Evolutionary conservation across 306 rosid genomes (phyloP).

Genomic region (Rosa persica): DNA sequence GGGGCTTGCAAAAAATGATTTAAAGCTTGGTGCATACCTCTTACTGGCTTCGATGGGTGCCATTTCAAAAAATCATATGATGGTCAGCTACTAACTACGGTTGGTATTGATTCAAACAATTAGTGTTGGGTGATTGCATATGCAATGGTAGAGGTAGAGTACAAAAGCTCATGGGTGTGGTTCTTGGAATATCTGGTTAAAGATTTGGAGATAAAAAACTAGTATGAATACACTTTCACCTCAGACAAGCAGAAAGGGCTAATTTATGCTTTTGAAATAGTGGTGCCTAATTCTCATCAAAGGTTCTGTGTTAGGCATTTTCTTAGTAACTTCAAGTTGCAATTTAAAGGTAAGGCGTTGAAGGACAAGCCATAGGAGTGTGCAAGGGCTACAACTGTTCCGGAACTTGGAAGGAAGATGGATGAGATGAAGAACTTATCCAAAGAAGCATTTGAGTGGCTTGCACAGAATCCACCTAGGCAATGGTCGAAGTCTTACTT

Average conservation of each 20-base stretch:
- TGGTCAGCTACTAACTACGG: neutral
- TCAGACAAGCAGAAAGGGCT: conserved; percentile 1
- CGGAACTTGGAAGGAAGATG: neutral
- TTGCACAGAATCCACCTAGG: neutral
- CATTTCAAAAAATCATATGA: neutral
- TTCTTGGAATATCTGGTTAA: neutral
- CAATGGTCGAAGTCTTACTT: conserved; percentile 1
- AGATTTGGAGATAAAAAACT: neutral
- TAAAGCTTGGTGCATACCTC: neutral
- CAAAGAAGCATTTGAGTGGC: neutral
- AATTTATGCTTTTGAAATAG: neutral
- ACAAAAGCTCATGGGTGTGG: neutral
- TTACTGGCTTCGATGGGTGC: neutral
- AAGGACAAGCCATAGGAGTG: neutral
- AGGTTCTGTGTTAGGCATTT: neutral
- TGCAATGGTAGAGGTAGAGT: neutral
- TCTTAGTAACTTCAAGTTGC: neutral
- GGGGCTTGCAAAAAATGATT: neutral
- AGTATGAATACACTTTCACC: neutral
- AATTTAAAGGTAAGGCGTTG: neutral
- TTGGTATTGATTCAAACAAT: neutral
- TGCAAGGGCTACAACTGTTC: neutral
- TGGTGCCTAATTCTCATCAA: neutral
- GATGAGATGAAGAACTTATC: neutral
- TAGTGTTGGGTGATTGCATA: neutral